Base-by-base conservation (phyloP, 176 grass and related monocot genomes). In the Luzula sylvatica region DNA sequence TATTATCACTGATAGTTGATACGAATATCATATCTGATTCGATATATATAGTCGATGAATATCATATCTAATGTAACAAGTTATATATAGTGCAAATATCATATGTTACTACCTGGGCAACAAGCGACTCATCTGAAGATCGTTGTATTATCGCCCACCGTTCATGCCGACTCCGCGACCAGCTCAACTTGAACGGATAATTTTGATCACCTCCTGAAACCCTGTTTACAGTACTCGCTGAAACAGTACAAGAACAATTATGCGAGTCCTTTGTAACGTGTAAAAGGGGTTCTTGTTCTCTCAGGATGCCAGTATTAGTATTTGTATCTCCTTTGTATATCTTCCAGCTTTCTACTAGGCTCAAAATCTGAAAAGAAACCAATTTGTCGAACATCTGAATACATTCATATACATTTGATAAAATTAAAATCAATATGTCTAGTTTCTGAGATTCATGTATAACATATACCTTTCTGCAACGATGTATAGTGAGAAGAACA, bases 61-160 rank as follows among this genome's bases (percentile, higher is more conserved):
- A n/a, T n/a, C n/a, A n/a, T n/a, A n/a, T n/a, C n/a, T n/a, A n/a
- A n/a, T n/a, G n/a, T n/a, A n/a, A n/a, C n/a, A n/a, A n/a, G n/a
- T n/a, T n/a, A n/a, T n/a, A n/a, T n/a, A n/a, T n/a, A n/a, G n/a
- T n/a, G n/a, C n/a, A n/a, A n/a, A n/a, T n/a, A n/a, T n/a, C n/a
- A n/a, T n/a, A n/a, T n/a, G n/a, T n/a, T n/a, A n/a, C n/a, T 74
- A 75, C 72, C 82, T 86, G 76, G 0, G 82, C 82, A 1, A 80
- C 55, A 22, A 68, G 67, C 3, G 41, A 53, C 6, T 26, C 8
- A 18, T 47, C 20, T 0, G 35, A 27, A n/a, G 35, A 8, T 3
- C 0, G 48, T 17, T 76, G 12, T 43, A 86, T 65, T 45, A 54
- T 75, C 0, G 38, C 63, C 67, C 61, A 50, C 23, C 65, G 65